These are phyloP conservation scores for Alectoria sarmentosa DNA, from an alignment of 495 filamentous ascomycete genomes.

Conservation along the genomic window DNA sequence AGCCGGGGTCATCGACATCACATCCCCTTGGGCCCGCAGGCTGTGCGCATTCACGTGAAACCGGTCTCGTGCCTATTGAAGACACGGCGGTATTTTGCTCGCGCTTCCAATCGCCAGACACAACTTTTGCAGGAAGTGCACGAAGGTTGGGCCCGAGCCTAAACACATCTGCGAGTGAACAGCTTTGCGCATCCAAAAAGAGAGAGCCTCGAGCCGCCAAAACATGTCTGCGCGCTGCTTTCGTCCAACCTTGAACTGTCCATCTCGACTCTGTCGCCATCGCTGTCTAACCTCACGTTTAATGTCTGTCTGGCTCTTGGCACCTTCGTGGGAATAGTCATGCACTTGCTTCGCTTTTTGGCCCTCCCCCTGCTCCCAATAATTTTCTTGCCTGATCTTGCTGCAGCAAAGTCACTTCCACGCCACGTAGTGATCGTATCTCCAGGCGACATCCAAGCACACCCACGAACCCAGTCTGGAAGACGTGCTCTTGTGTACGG, in stretches of 20 bases:
- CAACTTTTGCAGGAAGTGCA: neutral
- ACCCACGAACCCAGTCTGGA: neutral
- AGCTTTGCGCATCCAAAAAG: neutral
- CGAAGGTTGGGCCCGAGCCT: neutral
- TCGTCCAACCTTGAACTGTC: neutral
- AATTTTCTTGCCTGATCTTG: neutral
- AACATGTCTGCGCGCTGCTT: neutral
- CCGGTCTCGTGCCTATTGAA: neutral
- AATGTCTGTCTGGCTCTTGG: neutral
- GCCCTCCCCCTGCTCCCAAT: neutral
- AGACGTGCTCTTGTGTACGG: neutral
- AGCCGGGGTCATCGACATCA: neutral
- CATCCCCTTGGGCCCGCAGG: neutral
- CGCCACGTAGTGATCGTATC: neutral
- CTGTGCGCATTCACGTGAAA: neutral
- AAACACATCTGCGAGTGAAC: neutral
- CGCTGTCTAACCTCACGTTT: neutral
- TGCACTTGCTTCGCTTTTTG: neutral
- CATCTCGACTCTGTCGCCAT: neutral
- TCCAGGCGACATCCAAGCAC: neutral
- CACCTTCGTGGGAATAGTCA: neutral
- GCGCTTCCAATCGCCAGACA: neutral
- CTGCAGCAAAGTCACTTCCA: neutral
- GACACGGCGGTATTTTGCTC: neutral
- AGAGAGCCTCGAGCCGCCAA: neutral